Conservation (phyloP, 495 filamentous ascomycete species). For the Penicillium ochrochloron region DNA sequence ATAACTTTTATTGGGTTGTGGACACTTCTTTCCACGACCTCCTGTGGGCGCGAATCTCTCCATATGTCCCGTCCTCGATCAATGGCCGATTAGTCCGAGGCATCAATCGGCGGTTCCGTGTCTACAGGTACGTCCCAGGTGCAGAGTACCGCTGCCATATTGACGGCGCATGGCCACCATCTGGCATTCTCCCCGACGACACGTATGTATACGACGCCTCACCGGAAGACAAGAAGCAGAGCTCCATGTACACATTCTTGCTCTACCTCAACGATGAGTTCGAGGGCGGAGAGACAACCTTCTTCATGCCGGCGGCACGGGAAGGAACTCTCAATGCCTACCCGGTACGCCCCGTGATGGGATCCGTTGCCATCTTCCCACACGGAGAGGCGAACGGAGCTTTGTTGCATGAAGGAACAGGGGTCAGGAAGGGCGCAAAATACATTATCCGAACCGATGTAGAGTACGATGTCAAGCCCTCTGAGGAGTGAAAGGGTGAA, state of each 20-base stretch:
- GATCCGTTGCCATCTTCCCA: conserved; percentile 45
- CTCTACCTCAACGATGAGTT: conserved; percentile 48
- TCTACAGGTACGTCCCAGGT: conserved; percentile 46
- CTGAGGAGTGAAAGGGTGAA: conserved; percentile 1
- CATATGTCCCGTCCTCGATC: conserved; percentile 37
- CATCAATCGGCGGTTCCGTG: conserved; percentile 46
- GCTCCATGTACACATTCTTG: conserved; percentile 49
- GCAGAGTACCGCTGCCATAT: conserved; percentile 48
- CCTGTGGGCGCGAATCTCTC: conserved; percentile 42
- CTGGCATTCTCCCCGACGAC: conserved; percentile 39
- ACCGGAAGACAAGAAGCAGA: conserved; percentile 40
- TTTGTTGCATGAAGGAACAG: conserved; percentile 45
- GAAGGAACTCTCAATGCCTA: conserved; percentile 46
- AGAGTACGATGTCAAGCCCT: conserved; percentile 46
- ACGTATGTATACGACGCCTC: conserved; percentile 47
- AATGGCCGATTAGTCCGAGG: conserved; percentile 40
- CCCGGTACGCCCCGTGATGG: conserved; percentile 47
- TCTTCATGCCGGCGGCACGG: conserved; percentile 41
- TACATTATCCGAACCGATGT: conserved; percentile 48
- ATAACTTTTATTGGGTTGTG: conserved; percentile 50
- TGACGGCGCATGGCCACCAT: conserved; percentile 47
- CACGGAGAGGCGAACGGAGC: conserved; percentile 47
- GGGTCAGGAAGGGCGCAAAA: conserved; percentile 44
- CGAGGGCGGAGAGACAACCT: conserved; percentile 47
- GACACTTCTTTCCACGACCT: conserved; percentile 45